These are phyloP conservation scores for Lachnellula suecica DNA, from an alignment of 2,329 filamentous ascomycete species.

Conservation along the genomic window DNA sequence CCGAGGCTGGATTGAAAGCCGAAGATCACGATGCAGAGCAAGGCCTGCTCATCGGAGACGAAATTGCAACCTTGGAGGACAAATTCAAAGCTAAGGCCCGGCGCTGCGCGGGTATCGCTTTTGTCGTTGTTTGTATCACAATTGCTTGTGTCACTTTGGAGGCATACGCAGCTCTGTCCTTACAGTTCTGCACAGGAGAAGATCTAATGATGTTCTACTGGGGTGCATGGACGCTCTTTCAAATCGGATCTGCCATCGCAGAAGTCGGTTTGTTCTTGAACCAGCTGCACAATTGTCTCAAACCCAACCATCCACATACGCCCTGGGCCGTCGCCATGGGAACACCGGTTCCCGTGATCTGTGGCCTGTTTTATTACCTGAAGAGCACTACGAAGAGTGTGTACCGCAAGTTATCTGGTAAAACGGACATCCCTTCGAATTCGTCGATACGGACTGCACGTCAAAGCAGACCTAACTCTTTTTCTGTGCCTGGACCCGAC, in stretches of 20 bases:
- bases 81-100: neutral
- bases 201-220: conserved; percentile 45
- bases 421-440: too few relatives aligned
- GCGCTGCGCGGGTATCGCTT: conserved; percentile 32
- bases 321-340: conserved; percentile 57
- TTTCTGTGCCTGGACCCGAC: too few relatives aligned
- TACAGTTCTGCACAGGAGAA: conserved; percentile 54
- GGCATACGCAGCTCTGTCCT: conserved; percentile 37
- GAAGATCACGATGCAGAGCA: neutral
- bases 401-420: too few relatives aligned
- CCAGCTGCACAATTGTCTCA: neutral
- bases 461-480: too few relatives aligned
- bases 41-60: neutral
- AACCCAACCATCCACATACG: conserved; percentile 37
- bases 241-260: conserved; percentile 55
- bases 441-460: too few relatives aligned
- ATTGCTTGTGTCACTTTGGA: conserved; percentile 44
- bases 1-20: neutral
- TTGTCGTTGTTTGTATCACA: neutral
- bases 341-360: conserved; percentile 58
- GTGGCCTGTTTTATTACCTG: conserved; percentile 1
- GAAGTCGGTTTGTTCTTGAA: conserved; percentile 54
- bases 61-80: neutral
- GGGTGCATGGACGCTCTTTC: conserved; percentile 44
- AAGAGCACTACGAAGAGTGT: neutral